Base-by-base conservation (phyloP, 1,284 basidiomycete species). In the Apiotrichum porosum region DNA sequence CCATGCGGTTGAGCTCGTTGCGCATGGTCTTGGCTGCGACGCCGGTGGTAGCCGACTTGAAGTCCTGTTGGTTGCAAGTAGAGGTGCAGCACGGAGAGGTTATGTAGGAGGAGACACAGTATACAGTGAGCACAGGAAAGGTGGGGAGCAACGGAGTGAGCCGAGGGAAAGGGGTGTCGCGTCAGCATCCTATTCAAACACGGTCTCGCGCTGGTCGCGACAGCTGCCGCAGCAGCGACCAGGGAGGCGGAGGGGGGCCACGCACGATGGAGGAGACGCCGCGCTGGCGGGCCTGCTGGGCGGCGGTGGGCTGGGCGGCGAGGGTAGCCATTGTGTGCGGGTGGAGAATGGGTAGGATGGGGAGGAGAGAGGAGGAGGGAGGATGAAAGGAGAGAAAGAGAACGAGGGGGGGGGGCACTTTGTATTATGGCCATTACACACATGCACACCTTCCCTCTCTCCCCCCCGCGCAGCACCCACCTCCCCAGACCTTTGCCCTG, bases 11-110 rank as follows among this genome's bases (percentile, higher is more conserved):
- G 76, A 98, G 85, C 79, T 98, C 94, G 71, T 97, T 97, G 78
- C 91, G 85, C 95, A 97, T 97, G 51, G 92, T 81, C 79, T 97
- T 97, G 62, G 92, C 90, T 33, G 92, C 87, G 64, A 98, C 88
- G 62, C 94, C 94, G 40, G 94, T 97, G 49, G 93, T 95, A 59
- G 94, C 94, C 34, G 91, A 94, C 80, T 95, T 94, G 83, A 95
- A 95, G 79, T 95, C 69, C 69, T 71, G 58, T 34, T 31, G 9
- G 24, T 8, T 37, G 26, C 9, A 21, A n/a, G n/a, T n/a, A n/a
- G n/a, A n/a, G n/a, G n/a, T n/a, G n/a, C 8, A 28, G 26, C 6
- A 28, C 26, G 12, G 26, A 28, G 26, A 6, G 26, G 26, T 28
- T 28, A 28, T n/a, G 23, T 17, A 24, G 26, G 13, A 12, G 31